These are phyloP conservation scores for Plantago coronopus DNA, from an alignment of 305 asterid genomes.

Conservation along the genomic window DNA sequence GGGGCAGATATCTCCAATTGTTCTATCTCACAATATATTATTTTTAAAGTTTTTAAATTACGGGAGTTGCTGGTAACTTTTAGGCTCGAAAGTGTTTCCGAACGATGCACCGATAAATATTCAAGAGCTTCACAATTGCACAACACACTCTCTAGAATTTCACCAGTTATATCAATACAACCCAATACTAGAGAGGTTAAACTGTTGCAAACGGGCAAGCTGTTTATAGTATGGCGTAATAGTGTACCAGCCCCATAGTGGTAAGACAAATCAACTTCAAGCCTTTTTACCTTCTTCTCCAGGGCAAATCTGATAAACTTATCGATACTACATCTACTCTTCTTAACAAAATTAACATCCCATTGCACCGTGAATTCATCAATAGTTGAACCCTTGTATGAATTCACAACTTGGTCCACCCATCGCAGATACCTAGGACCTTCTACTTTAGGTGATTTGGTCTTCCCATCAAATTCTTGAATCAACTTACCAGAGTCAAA, in stretches of 20 bases:
- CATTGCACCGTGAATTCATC: neutral
- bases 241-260: no score
- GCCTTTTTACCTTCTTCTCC: neutral
- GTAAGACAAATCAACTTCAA: neutral
- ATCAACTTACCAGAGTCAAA: neutral
- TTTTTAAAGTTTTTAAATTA: neutral
- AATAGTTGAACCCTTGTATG: neutral
- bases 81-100: neutral
- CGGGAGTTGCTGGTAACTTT: neutral
- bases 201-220: neutral
- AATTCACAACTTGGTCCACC: neutral
- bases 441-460: no score
- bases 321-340: neutral
- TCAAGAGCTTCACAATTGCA: neutral
- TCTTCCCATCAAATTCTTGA: no score
- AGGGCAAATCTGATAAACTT: slow-evolving; percentile 3
- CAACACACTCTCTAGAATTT: neutral
- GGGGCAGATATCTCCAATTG: no score
- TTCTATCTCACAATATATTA: neutral
- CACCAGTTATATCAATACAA: neutral
- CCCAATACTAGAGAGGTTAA: neutral
- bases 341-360: neutral
- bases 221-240: neutral
- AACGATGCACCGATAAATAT: neutral
- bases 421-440: no score